A percentile compares a stretch with the other conserved stretches of the same genome.
phyloP scores from a whole-genome alignment of 192 early-diverging fungal genomes.

The Coemansia reversa region DNA sequence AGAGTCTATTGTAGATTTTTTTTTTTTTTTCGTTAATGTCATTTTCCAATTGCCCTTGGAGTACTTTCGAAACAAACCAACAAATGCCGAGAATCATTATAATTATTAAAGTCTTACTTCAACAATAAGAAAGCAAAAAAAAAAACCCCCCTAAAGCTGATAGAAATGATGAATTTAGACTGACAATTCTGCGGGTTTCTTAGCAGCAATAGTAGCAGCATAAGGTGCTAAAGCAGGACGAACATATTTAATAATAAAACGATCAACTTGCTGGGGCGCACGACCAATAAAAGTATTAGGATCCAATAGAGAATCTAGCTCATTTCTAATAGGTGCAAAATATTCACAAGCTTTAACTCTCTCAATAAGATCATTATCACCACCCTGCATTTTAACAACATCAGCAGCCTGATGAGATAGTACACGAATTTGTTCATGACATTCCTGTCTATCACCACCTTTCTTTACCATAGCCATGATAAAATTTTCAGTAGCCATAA shows the following conservation, averaged over 20 bases:
- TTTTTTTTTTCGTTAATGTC: too few relatives aligned
- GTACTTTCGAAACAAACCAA: too few relatives aligned
- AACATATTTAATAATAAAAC: constrained; percentile 81
- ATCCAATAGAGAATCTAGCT: constrained; percentile 76
- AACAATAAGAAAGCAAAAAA: too few relatives aligned
- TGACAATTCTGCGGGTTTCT: constrained; percentile 47
- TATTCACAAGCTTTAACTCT: constrained; percentile 78
- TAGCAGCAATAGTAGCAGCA: constrained; percentile 56
- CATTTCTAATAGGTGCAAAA: constrained; percentile 82
- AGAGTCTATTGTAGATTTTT: too few relatives aligned
- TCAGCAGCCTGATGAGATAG: constrained; percentile 89
- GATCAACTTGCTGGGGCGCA: constrained; percentile 90
- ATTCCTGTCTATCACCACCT: constrained; percentile 92
- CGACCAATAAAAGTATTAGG: constrained; percentile 92
- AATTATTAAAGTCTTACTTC: too few relatives aligned
- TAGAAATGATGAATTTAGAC: constrained; percentile 15
- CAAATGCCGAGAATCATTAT: too few relatives aligned
- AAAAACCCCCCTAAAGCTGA: too few relatives aligned
- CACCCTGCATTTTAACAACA: constrained; percentile 88
- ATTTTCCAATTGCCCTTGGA: too few relatives aligned
- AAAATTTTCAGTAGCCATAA: constrained; percentile 99
- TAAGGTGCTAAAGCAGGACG: constrained; percentile 79
- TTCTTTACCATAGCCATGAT: constrained; percentile 99
- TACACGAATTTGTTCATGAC: constrained; percentile 97
- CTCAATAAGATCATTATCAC: constrained; percentile 94